Base-by-base conservation (phyloP, 2,329 filamentous ascomycete species). In the Xylariales sp. region DNA sequence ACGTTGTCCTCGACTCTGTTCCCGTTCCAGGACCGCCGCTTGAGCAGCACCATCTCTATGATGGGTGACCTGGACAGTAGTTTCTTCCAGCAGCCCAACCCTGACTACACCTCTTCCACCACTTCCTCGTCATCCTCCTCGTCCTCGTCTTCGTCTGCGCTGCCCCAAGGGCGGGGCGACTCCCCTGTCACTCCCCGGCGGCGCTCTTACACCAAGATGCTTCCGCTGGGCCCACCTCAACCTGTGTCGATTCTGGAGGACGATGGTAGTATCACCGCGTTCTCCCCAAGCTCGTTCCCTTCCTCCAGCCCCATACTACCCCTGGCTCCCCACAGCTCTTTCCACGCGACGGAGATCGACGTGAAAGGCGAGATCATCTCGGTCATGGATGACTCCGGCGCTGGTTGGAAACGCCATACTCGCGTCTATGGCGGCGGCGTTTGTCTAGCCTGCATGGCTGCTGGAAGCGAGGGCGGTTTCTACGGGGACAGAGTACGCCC, bases 341-440 rank as follows among this genome's bases (percentile, higher is more conserved):
- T 49, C 13, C 55, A 56, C 7, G 50, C 53, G 28, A 55, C 54
- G 12, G 62, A 66, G 40, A 60, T 70, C 24, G 61, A 66, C 35
- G 59, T 74, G 5, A 62, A 70, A 32, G 73, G 70, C 19, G 71
- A 77, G 49, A 69, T 73, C 39, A 62, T 76, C 28, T 70, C 68
- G 7, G 60, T 68, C 11, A 56, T 69, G 40, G 67, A 76, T 49
- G 61, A 62, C 40, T 59, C 64, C 11, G 72, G 70, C 5, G 62
- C 66, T 14, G 67, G 66, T 29, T 80, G 74, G 76, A 72, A 65
- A 48, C 67, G 74, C 25, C 76, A 80, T 52, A 80, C 75, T 13
- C 67, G 74, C 18, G 75, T 79, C 18, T 79, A 78, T 45, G 74
- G 74, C 19, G 75, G 75, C 41, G 74, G 75, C 5, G 66, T 72